phyloP scores from a whole-genome alignment of 768 basidiomycete species.

The Mycena kentingensis region DNA sequence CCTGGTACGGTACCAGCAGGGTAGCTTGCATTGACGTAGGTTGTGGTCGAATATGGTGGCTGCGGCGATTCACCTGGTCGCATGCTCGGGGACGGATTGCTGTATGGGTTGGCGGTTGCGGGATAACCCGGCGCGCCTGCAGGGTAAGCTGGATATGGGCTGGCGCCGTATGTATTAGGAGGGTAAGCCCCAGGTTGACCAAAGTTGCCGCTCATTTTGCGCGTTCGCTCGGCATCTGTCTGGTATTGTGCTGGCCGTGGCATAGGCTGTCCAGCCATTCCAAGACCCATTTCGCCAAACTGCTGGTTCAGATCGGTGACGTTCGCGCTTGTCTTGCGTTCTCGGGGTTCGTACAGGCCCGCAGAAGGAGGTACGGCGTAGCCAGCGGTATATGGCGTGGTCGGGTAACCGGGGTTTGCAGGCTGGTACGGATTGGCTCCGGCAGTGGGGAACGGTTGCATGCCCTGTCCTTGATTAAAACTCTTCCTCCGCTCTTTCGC shows the following conservation, averaged over 20 bases:
- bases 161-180: slow-evolving; percentile 33
- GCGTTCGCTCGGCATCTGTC: slow-evolving; percentile 41
- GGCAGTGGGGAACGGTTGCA: slow-evolving; percentile 36
- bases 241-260: slow-evolving; percentile 50
- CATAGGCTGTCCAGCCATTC: slow-evolving; percentile 32
- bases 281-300: slow-evolving; percentile 44
- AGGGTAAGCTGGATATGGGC: slow-evolving; percentile 25
- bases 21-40: slow-evolving; percentile 39
- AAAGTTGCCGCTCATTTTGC: slow-evolving; percentile 43
- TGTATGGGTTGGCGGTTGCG: slow-evolving; percentile 27
- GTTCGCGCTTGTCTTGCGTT: slow-evolving; percentile 37
- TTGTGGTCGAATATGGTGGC: slow-evolving; percentile 35
- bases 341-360: slow-evolving; percentile 25
- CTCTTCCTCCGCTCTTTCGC: slow-evolving; percentile 56
- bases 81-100: slow-evolving; percentile 50
- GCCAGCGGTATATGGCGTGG: slow-evolving; percentile 26
- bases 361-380: slow-evolving; percentile 22
- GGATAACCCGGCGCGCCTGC: slow-evolving; percentile 10
- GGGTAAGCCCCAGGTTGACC: slow-evolving; percentile 29
- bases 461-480: slow-evolving; percentile 44
- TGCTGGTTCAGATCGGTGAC: slow-evolving; percentile 42
- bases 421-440: slow-evolving; percentile 12
- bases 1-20: slow-evolving; percentile 39
- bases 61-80: slow-evolving; percentile 48
- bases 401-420: slow-evolving; percentile 21